phyloP scores from a whole-genome alignment of 371 early-diverging fungal species.

The Mortierella sp. region DNA sequence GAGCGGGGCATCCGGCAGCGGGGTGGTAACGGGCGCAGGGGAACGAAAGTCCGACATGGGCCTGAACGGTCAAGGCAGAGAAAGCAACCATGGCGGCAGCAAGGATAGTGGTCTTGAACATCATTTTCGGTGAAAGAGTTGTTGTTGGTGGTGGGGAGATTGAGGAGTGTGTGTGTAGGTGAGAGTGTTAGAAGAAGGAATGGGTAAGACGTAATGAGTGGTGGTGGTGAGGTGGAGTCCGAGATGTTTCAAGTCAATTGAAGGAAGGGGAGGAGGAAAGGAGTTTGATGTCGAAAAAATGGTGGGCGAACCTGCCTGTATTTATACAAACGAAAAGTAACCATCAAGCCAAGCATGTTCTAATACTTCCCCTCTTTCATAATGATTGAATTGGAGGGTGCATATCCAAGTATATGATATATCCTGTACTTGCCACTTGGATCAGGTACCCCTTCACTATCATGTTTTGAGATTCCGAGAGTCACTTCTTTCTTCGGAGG shows the following conservation, averaged over 20 bases:
- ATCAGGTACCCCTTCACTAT: background rate
- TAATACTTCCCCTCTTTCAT: background rate
- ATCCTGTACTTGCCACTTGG: background rate
- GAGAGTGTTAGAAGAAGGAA: background rate
- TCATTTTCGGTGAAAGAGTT: conserved; percentile 14
- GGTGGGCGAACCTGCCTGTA: background rate
- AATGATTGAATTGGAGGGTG: background rate
- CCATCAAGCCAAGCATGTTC: background rate
- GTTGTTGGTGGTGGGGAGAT: background rate
- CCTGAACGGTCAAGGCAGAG: conserved; percentile 37
- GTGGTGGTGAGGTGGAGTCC: background rate
- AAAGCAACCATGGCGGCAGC: conserved; percentile 33
- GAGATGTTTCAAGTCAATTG: background rate
- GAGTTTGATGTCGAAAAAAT: conserved; percentile 2
- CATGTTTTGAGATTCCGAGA: background rate
- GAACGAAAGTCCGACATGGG: conserved; percentile 20
- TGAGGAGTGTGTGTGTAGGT: background rate
- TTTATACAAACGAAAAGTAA: background rate
- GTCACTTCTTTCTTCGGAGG: background rate
- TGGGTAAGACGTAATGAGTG: background rate
- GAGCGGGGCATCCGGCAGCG: conserved; percentile 31
- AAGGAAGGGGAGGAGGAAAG: background rate
- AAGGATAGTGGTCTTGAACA: conserved; percentile 28
- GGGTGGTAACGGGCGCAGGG: conserved; percentile 33
- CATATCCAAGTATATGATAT: too few species aligned